Evolutionary conservation across 1,139 yeast species (phyloP).

Genomic region (Magnusiomyces tetraspermus): DNA sequence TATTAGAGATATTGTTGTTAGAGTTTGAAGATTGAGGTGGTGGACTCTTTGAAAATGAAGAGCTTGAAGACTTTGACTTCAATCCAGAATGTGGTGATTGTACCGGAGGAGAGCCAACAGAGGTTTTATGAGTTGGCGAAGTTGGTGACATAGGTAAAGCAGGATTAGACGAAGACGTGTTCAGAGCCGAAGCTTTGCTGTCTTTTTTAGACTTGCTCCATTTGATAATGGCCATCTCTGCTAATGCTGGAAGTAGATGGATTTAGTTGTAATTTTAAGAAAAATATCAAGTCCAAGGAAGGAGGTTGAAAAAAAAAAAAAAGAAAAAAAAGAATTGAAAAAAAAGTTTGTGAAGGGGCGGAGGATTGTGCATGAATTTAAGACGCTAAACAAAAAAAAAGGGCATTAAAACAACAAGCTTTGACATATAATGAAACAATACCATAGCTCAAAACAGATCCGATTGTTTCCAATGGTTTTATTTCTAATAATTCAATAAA

Average conservation of each 20-base stretch:
- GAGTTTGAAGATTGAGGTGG: not conserved
- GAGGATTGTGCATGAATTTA: not conserved
- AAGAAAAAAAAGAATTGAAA: slow-evolving; percentile 1
- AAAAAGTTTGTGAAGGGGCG: not conserved
- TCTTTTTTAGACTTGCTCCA: slow-evolving; percentile 24
- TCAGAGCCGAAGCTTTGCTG: slow-evolving; percentile 21
- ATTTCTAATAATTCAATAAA: too few species aligned
- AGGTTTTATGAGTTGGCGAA: slow-evolving; percentile 5
- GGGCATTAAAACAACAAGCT: not conserved
- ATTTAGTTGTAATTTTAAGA: too few species aligned
- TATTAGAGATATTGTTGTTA: not conserved
- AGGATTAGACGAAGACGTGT: slow-evolving; percentile 12
- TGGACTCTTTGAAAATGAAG: not conserved
- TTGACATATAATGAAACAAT: too few species aligned
- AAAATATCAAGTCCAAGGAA: too few species aligned
- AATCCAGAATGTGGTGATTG: slow-evolving; percentile 2
- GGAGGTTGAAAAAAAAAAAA: not conserved
- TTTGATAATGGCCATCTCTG: slow-evolving; percentile 25
- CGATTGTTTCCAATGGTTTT: too few species aligned
- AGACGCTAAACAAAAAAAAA: not conserved
- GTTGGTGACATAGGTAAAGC: slow-evolving; percentile 11
- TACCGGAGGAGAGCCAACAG: slow-evolving; percentile 2
- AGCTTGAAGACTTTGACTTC: not conserved
- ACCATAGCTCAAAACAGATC: too few species aligned
- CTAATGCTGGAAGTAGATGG: too few species aligned